Evolutionary conservation across 768 basidiomycete genomes (phyloP).

Genomic region (Xanthoconium stramineum): DNA sequence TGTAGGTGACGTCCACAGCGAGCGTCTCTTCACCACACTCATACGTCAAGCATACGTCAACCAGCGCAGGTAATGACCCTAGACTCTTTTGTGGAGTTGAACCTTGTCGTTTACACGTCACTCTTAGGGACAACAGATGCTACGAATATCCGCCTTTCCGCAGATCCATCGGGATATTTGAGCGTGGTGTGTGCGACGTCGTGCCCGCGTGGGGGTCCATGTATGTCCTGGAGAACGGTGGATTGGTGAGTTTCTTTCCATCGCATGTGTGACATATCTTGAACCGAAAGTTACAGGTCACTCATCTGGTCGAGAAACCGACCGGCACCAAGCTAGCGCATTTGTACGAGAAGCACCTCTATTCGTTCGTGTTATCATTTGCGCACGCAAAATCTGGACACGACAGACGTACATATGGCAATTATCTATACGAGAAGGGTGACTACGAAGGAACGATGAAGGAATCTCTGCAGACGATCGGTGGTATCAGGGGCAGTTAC

Average conservation of each 20-base stretch:
- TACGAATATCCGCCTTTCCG: conserved; percentile 17
- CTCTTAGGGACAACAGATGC: conserved; percentile 17
- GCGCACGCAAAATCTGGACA: conserved; percentile 77
- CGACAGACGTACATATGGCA: conserved; percentile 93
- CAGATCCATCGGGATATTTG: conserved; percentile 56
- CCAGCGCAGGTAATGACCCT: conserved; percentile 14
- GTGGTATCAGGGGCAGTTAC: conserved; percentile 87
- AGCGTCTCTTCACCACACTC: conserved; percentile 19
- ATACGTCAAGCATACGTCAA: conserved; percentile 7
- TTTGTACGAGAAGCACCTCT: conserved; percentile 75
- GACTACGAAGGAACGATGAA: conserved; percentile 94
- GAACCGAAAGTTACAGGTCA: conserved; percentile 42
- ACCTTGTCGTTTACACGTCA: neutral
- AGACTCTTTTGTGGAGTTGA: neutral
- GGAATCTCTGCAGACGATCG: conserved; percentile 89
- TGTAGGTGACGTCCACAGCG: conserved; percentile 16
- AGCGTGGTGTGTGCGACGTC: conserved; percentile 79
- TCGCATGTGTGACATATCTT: neutral
- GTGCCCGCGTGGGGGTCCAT: conserved; percentile 80
- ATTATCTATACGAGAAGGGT: conserved; percentile 84
- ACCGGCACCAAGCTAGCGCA: conserved; percentile 82
- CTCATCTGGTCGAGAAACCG: conserved; percentile 70
- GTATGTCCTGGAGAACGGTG: conserved; percentile 75
- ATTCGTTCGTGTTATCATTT: conserved; percentile 73
- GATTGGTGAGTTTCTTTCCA: conserved; percentile 49